Base-by-base conservation (phyloP, 331 rosid species). In the Telfairia occidentalis region DNA sequence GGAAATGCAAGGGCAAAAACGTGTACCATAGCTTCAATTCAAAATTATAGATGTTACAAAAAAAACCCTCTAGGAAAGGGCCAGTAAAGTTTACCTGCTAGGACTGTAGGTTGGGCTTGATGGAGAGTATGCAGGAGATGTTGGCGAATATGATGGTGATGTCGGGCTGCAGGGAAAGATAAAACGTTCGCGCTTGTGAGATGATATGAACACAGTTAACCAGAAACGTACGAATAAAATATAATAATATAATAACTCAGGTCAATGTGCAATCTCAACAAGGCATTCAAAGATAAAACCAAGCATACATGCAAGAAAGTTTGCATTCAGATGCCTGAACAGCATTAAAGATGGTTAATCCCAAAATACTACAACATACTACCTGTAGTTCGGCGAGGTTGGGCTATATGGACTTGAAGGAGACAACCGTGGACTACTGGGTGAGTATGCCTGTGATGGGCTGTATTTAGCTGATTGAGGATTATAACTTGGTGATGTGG, bases 401-500 rank as follows among this genome's bases (percentile, higher is more conserved):
- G 97, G 97, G 80, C 98, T 90, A 50, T 92, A 95, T 8, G 99
- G 97, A 82, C 99, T 95, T 32, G 98, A 84, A 21, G 99, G 96
- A 23, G 99, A 87, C 80, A 95, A 34, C 64, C 97, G 89, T 7
- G 97, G 99, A 73, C 99, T 95, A 87, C 97, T 90, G n/a, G 99
- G 99, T 70, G 97, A 95, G 76, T 95, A 95, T 3, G 99, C 97
- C 78, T 90, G 77, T 0, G 97, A 95, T 2, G 97, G 99, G 79
- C 99, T 95, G 84, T 95, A 95, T 79, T 86, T 95, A 24, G 97
- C 96, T n/a, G 97, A 91, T 83, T 86, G 97, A 32, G 97, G 98
- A 78, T 89, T 94, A 84, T 86, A 91, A 79, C 97, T 91, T 2
- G 91, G 87, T 49, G 92, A 87, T 18, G 90, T 84, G 2, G 90